These are phyloP conservation scores for Metschnikowia vanudenii DNA, from an alignment of 805 yeast species.

Conservation along the genomic window DNA sequence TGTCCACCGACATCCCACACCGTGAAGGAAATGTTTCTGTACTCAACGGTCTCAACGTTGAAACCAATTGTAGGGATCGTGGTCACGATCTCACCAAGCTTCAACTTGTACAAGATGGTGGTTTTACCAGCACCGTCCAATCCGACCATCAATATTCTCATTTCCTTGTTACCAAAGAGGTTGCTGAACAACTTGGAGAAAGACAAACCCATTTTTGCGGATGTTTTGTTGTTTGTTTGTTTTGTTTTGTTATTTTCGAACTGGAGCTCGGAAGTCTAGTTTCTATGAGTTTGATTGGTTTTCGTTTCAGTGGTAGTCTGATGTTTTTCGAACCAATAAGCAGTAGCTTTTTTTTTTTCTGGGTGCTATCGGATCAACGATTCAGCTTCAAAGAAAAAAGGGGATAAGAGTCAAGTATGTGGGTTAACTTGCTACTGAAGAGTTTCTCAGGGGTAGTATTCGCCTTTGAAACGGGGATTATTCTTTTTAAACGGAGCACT, in stretches of 20 bases:
- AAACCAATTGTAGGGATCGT: conserved; percentile 97
- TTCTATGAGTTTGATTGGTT: conserved; percentile 2
- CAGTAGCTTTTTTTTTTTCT: conserved; percentile 1
- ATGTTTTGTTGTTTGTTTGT: background rate
- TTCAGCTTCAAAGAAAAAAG: background rate
- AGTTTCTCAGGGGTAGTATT: conserved; percentile 4
- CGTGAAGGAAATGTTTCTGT: conserved; percentile 93
- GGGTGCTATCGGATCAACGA: conserved; percentile 1
- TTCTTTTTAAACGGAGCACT: conserved; percentile 5
- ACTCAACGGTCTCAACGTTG: conserved; percentile 96
- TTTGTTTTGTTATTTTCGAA: background rate
- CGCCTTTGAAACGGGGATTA: conserved; percentile 8
- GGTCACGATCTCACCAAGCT: conserved; percentile 93
- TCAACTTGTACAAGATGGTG: conserved; percentile 90
- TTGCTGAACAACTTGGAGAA: conserved; percentile 91
- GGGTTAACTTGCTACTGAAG: conserved; percentile 4
- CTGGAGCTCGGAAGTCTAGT: conserved; percentile 2
- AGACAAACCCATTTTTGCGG: conserved; percentile 77
- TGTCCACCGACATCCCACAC: conserved; percentile 99
- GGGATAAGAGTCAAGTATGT: conserved; percentile 3
- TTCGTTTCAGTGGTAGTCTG: conserved; percentile 5
- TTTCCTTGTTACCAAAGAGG: conserved; percentile 96
- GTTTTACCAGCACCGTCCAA: conserved; percentile 98
- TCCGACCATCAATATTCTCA: conserved; percentile 98
- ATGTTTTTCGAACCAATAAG: conserved; percentile 4